Evolutionary conservation across 495 filamentous ascomycete species (phyloP), one percentile per base, ranked within the genome.

Genomic region (Annulohypoxylon bovei): DNA sequence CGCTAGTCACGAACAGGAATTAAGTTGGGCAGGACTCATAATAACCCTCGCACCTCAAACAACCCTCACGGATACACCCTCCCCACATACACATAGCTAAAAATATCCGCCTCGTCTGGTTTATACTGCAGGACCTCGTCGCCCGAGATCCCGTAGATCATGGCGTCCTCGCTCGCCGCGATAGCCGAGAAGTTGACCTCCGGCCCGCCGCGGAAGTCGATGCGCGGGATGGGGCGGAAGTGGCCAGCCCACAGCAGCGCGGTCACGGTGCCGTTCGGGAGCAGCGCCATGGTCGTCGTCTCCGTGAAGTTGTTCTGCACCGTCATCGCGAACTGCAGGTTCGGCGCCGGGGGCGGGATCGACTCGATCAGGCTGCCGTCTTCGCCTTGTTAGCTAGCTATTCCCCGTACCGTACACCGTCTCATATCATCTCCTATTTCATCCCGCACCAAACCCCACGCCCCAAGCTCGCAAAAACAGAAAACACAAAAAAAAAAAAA

Each of bases 21-120:
- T n/a, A n/a, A n/a, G n/a, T n/a, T n/a, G n/a, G n/a, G n/a, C n/a
- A n/a, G n/a, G n/a, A n/a, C n/a, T n/a, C n/a, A n/a, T n/a, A n/a
- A n/a, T n/a, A n/a, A n/a, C n/a, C n/a, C n/a, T n/a, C n/a, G 18
- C 40, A 20, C 7, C 18, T 23, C 1, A 25, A 0, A 28, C 52
- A 22, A 18, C 14, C 16, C 30, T 70, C 67, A 70, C 5, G 83
- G 4, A 39, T 63, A 74, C 5, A 74, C 68, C 8, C 25, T 47
- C 0, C 37, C 54, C 0, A 62, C 58, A 14, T 60, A 74, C 2
- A 16, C 9, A 9, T 68, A 71, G 9, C 30, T 23, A 11, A 22
- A 65, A 1, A 44, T 49, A 60, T 74, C 50, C 0, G 2, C 6
- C 2, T 35, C 18, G 7, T 65, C 37, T 0, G 55, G 52, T 1